phyloP scores from a whole-genome alignment of 2,329 filamentous ascomycete species.

The Trichophyton schoenleinii region DNA sequence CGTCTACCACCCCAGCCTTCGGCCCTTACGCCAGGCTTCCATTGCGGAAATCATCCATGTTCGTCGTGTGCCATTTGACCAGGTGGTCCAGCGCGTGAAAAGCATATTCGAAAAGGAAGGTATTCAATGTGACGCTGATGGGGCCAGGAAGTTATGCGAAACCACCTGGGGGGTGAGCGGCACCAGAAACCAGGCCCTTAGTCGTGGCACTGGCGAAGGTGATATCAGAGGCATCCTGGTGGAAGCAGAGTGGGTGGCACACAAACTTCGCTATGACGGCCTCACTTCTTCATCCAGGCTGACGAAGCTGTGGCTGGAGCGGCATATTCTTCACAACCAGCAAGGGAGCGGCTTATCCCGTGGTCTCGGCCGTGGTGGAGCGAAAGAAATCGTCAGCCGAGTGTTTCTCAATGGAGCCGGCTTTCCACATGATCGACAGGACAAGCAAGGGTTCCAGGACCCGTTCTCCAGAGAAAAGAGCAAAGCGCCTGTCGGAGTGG shows the following conservation, averaged over 20 bases:
- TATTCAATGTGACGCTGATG: constrained; percentile 77
- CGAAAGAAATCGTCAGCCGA: constrained; percentile 52
- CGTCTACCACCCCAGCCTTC: constrained; percentile 79
- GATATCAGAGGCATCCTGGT: constrained; percentile 55
- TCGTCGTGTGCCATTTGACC: constrained; percentile 74
- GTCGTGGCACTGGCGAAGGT: constrained; percentile 34
- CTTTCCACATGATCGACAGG: constrained; percentile 37
- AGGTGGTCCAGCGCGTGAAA: constrained; percentile 70
- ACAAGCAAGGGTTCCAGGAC: constrained; percentile 27
- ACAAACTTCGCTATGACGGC: constrained; percentile 41
- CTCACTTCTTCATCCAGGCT: constrained; percentile 30
- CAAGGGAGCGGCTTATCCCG: constrained; percentile 44
- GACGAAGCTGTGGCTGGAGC: constrained; percentile 49
- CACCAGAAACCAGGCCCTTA: constrained; percentile 41
- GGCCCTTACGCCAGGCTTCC: constrained; percentile 70
- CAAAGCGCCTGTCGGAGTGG: constrained; percentile 40
- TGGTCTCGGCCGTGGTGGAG: constrained; percentile 50
- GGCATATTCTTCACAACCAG: constrained; percentile 42
- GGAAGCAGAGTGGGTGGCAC: constrained; percentile 52
- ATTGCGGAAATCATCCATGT: constrained; percentile 86
- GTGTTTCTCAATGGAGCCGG: constrained; percentile 55
- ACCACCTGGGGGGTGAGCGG: constrained; percentile 52
- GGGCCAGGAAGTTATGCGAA: constrained; percentile 60
- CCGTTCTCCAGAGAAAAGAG: constrained; percentile 19
- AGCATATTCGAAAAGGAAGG: constrained; percentile 78